Evolutionary conservation across 352 stramenopile species (phyloP).

Genomic region (Phytopythium oedochilum): DNA sequence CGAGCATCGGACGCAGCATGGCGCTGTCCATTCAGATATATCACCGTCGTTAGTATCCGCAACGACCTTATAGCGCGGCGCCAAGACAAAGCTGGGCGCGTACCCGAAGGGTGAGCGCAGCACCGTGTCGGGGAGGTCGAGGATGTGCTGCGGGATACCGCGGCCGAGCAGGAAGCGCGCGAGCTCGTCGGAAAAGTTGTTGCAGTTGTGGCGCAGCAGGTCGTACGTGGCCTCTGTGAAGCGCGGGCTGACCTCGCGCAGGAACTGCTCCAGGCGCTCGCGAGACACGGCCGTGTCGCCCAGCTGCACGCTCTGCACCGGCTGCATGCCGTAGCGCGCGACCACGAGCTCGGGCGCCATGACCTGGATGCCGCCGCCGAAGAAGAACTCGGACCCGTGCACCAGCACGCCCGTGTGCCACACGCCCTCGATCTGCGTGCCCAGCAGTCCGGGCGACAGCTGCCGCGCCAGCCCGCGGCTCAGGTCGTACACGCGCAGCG

Average conservation of each 20-base stretch:
- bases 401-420: slow-evolving; percentile 87
- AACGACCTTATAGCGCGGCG: no score
- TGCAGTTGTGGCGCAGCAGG: slow-evolving; percentile 95
- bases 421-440: slow-evolving; percentile 93
- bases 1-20: slow-evolving; percentile 77
- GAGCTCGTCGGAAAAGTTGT: slow-evolving; percentile 95
- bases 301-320: slow-evolving; percentile 75
- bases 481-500: slow-evolving; percentile 95
- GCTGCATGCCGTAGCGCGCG: slow-evolving; percentile 82
- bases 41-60: no score
- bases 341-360: slow-evolving; percentile 63
- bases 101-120: slow-evolving; percentile 89
- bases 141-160: slow-evolving; percentile 89
- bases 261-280: slow-evolving; percentile 82
- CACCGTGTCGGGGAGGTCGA: slow-evolving; percentile 86
- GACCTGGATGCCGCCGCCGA: slow-evolving; percentile 89
- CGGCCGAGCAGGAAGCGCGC: slow-evolving; percentile 81
- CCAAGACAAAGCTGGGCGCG: no score
- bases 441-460: slow-evolving; percentile 87
- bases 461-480: slow-evolving; percentile 90
- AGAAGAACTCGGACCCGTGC: slow-evolving; percentile 93
- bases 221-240: slow-evolving; percentile 92
- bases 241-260: slow-evolving; percentile 62
- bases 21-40: slow-evolving; percentile 26
- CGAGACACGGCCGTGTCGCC: slow-evolving; percentile 71